These are phyloP conservation scores for Collybia sordida DNA, from an alignment of 768 basidiomycete genomes.

Conservation along the genomic window DNA sequence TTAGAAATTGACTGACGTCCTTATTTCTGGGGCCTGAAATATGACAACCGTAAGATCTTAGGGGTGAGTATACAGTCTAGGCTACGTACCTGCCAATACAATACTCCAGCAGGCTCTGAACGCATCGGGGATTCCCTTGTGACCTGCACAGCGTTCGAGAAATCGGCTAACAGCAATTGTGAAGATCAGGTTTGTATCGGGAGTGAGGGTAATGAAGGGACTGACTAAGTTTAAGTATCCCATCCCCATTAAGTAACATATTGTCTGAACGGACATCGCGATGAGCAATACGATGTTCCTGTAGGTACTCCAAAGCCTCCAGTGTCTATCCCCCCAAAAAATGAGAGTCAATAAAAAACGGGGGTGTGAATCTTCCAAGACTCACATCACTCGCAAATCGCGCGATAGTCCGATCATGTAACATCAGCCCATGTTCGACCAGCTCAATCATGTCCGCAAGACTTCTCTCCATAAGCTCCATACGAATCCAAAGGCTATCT, in stretches of 20 bases:
- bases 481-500: constrained; percentile 78
- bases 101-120: constrained; percentile 64
- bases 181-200: not conserved
- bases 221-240: constrained; percentile 75
- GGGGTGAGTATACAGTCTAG: not conserved
- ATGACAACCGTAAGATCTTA: not conserved
- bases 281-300: constrained; percentile 69
- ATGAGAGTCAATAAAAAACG: constrained; percentile 6
- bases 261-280: constrained; percentile 87
- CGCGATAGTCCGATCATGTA: constrained; percentile 71
- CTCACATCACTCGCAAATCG: constrained; percentile 78
- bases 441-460: constrained; percentile 77
- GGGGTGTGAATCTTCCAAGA: constrained; percentile 14
- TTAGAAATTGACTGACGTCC: constrained; percentile 45
- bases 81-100: constrained; percentile 72
- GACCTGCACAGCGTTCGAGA: constrained; percentile 72
- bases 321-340: constrained; percentile 46
- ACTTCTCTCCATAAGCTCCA: constrained; percentile 90
- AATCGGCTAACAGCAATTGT: constrained; percentile 57
- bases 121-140: constrained; percentile 47
- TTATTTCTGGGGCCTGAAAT: constrained; percentile 67
- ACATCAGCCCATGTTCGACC: constrained; percentile 55
- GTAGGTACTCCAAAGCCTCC: constrained; percentile 64
- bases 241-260: constrained; percentile 64
- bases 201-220: constrained; percentile 9